Evolutionary conservation across 805 yeast species (phyloP).

Genomic region (Nakazawaea anatomiae): DNA sequence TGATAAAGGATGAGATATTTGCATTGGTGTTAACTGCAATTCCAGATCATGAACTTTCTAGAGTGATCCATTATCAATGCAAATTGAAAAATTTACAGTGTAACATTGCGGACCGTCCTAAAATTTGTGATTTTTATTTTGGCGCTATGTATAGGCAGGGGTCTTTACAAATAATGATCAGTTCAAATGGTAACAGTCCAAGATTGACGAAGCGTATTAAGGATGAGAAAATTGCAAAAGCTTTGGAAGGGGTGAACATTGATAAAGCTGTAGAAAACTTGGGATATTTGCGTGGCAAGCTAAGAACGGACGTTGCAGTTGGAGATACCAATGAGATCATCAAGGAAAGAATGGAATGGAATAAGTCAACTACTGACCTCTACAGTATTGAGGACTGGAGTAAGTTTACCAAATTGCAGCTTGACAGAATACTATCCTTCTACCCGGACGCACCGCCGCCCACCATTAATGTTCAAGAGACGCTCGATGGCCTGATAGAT

Average conservation of each 20-base stretch:
- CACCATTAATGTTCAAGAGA: background rate
- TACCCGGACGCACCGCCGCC: conserved; percentile 49
- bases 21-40: conserved; percentile 70
- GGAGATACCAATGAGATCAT: conserved; percentile 41
- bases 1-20: conserved; percentile 36
- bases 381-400: conserved; percentile 59
- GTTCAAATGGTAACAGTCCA: conserved; percentile 81
- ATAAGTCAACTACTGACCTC: conserved; percentile 56
- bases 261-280: conserved; percentile 57
- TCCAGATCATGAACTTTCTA: conserved; percentile 59
- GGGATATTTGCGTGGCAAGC: conserved; percentile 44
- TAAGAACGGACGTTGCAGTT: conserved; percentile 35
- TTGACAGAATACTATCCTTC: conserved; percentile 35
- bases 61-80: conserved; percentile 47
- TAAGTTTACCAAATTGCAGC: conserved; percentile 26
- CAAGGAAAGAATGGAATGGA: conserved; percentile 66
- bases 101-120: conserved; percentile 81
- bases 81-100: conserved; percentile 47
- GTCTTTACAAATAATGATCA: conserved; percentile 71
- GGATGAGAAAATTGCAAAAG: conserved; percentile 43
- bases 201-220: conserved; percentile 60
- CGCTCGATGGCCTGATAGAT: too few relatives aligned
- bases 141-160: conserved; percentile 75
- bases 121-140: conserved; percentile 80
- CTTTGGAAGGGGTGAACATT: conserved; percentile 33